Evolutionary conservation across 1,284 basidiomycete species (phyloP), one percentile per base, ranked within the genome.

Genomic region (Athelia psychrophila): DNA sequence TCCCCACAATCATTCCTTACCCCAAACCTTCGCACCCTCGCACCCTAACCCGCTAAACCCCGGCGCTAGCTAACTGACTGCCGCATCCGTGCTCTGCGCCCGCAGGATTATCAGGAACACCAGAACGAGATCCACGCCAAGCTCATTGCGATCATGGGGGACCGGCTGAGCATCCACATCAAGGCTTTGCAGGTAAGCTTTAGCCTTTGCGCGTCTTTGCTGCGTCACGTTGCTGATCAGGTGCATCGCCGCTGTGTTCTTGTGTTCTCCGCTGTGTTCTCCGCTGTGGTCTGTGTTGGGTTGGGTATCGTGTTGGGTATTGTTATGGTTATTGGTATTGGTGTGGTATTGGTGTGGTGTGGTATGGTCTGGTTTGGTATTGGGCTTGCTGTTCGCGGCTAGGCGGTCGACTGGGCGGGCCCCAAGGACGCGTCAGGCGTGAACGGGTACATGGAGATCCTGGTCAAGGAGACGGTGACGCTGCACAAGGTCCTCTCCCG

Each of bases 71-170:
- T 48, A 56, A 64, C 38, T 55, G 57, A n/a, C n/a, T n/a, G n/a
- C n/a, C n/a, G n/a, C n/a, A n/a, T n/a, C n/a, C n/a, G n/a, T 10
- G 19, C 35, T 44, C 13, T 25, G 33, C 24, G 20, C 23, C 27
- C 27, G 27, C 57, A 93, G 88, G 97, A 99, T 70, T 98, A 92
- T 66, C 95, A 98, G 79, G 96, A 99, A 69, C 96, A 99, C 71
- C 97, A 99, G 72, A 93, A 95, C 66, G 97, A 99, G 75, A 98
- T 99, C 50, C 95, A 99, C 68, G 83, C 93, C 51, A 99, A 99
- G 74, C 80, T 99, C 50, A 90, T 99, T 48, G 91, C 95, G 33
- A 99, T 99, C 71, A 99, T 99, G 97, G 88, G 94, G 49, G 96
- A 99, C 72, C 83, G 96, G 48, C 76, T 99, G 46, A 85, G 79